These are phyloP conservation scores for Sporothrix brasiliensis DNA, from an alignment of 2,329 filamentous ascomycete species.

Conservation along the genomic window DNA sequence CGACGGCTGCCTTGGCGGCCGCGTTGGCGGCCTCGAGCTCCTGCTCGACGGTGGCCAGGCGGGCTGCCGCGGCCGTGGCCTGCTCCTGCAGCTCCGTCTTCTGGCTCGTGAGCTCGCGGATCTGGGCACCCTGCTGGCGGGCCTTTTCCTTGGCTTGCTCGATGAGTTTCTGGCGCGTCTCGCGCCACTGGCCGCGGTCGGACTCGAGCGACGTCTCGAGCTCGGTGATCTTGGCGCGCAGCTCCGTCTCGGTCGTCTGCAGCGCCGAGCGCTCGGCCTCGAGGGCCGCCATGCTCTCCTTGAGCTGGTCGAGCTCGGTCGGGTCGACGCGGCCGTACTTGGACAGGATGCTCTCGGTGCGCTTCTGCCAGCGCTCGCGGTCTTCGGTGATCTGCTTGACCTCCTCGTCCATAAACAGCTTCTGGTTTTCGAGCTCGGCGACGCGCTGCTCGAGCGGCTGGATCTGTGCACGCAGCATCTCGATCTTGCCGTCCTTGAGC, in stretches of 20 bases:
- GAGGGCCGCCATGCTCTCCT: slow-evolving; percentile 70
- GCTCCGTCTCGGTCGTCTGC: slow-evolving; percentile 53
- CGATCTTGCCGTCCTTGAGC: slow-evolving; percentile 73
- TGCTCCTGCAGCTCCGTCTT: slow-evolving; percentile 57
- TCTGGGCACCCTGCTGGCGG: slow-evolving; percentile 56
- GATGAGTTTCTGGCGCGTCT: slow-evolving; percentile 56
- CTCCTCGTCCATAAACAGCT: slow-evolving; percentile 81
- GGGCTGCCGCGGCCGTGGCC: slow-evolving; percentile 50
- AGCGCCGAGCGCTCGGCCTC: slow-evolving; percentile 66
- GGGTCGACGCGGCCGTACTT: slow-evolving; percentile 96
- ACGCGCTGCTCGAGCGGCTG: slow-evolving; percentile 81
- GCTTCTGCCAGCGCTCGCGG: slow-evolving; percentile 92
- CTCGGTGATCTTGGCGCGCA: slow-evolving; percentile 59
- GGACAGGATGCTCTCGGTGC: slow-evolving; percentile 90
- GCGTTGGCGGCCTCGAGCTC: slow-evolving; percentile 59
- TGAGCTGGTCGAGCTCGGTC: slow-evolving; percentile 86
- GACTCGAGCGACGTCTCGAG: slow-evolving; percentile 56
- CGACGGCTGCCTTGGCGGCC: slow-evolving; percentile 40
- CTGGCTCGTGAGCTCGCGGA: slow-evolving; percentile 58
- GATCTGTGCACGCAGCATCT: slow-evolving; percentile 73
- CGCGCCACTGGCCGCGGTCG: slow-evolving; percentile 59
- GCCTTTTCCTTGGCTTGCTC: slow-evolving; percentile 67
- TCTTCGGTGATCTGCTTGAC: slow-evolving; percentile 87
- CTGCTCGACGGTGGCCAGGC: slow-evolving; percentile 46
- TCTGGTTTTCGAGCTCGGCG: slow-evolving; percentile 77